phyloP scores from a whole-genome alignment of 2,329 filamentous ascomycete species.

The Monilinia fructicola region DNA sequence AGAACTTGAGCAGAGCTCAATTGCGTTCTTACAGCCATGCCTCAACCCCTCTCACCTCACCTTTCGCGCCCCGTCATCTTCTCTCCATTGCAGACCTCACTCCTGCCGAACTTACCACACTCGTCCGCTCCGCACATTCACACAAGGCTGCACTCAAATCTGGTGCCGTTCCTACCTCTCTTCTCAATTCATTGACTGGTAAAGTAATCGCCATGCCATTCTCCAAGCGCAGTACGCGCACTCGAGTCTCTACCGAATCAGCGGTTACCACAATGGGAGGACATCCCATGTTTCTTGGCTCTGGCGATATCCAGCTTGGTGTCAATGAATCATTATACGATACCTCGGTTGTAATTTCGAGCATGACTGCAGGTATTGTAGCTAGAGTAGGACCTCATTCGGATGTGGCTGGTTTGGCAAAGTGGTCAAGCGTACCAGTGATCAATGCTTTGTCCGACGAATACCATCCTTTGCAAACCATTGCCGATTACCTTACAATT shows the following conservation, averaged over 20 bases:
- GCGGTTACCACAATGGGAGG: slow-evolving; percentile 87
- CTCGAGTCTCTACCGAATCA: slow-evolving; percentile 88
- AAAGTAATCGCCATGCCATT: slow-evolving; percentile 94
- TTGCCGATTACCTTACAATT: slow-evolving; percentile 92
- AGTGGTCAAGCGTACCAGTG: slow-evolving; percentile 74
- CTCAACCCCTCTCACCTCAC: slow-evolving; percentile 41
- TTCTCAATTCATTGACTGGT: slow-evolving; percentile 65
- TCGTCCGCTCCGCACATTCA: slow-evolving; percentile 77
- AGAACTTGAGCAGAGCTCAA: slow-evolving; percentile 30
- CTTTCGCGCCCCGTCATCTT: slow-evolving; percentile 75
- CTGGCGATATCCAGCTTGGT: slow-evolving; percentile 93
- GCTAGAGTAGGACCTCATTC: slow-evolving; percentile 75
- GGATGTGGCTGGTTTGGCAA: slow-evolving; percentile 69
- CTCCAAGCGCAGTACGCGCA: slow-evolving; percentile 91
- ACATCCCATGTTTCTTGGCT: slow-evolving; percentile 93
- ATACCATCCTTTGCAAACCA: slow-evolving; percentile 90
- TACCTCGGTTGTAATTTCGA: slow-evolving; percentile 89
- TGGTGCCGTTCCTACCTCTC: slow-evolving; percentile 56
- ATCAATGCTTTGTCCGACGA: slow-evolving; percentile 87
- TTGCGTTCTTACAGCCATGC: slow-evolving; percentile 33
- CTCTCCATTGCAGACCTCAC: slow-evolving; percentile 88
- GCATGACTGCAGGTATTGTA: slow-evolving; percentile 82
- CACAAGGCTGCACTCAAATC: slow-evolving; percentile 79
- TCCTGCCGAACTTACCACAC: slow-evolving; percentile 71
- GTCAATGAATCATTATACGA: slow-evolving; percentile 96